Conservation (phyloP, 441 rosid species). For the Brassica balearica region DNA sequence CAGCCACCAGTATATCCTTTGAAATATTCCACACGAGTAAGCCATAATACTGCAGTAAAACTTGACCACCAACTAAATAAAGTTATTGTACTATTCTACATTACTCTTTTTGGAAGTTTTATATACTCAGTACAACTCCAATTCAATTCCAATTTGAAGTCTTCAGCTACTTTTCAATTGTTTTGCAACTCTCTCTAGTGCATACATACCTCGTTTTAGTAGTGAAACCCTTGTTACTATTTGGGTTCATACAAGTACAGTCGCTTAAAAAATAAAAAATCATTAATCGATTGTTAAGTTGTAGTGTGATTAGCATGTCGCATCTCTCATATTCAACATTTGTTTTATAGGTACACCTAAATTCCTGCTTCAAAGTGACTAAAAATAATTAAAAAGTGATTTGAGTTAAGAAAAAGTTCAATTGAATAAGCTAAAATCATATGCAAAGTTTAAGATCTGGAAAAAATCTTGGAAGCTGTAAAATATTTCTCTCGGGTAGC, state of each 20-base stretch:
- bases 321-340: not conserved
- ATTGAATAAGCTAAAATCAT: not conserved
- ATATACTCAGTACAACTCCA: not conserved
- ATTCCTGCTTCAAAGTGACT: not conserved
- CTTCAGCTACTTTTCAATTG: not conserved
- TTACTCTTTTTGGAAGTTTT: not conserved
- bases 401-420: not conserved
- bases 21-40: slow-evolving; percentile 24
- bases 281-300: not conserved
- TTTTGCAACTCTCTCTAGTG: slow-evolving; percentile 17
- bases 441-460: not conserved
- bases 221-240: not conserved
- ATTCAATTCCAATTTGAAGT: slow-evolving; percentile 34
- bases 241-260: not conserved
- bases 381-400: not conserved
- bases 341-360: not conserved
- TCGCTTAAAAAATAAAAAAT: not conserved
- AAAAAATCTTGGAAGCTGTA: too few species aligned
- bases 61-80: slow-evolving; percentile 28
- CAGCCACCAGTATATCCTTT: slow-evolving; percentile 36
- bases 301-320: not conserved
- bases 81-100: not conserved
- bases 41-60: not conserved
- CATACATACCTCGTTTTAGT: not conserved
- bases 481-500: too few species aligned